Evolutionary conservation across 2,329 filamentous ascomycete genomes (phyloP), one percentile per base, ranked within the genome.

Genomic region (Trichoderma koningiopsis): DNA sequence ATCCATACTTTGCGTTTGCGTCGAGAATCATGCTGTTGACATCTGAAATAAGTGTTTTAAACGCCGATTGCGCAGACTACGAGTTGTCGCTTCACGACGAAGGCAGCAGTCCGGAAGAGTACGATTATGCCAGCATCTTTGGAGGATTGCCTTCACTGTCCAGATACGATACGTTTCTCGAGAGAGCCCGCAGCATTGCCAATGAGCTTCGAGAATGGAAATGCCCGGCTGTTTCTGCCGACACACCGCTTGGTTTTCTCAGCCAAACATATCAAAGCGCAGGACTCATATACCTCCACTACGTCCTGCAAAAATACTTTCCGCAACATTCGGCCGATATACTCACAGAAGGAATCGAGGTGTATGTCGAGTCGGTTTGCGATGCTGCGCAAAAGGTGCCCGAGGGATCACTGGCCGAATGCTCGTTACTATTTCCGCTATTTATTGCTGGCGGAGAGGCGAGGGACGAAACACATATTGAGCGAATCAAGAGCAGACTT

Each of bases 251-350:
- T 16, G 61, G 33, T 19, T 43, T 29, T 33, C 61, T 64, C 35
- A 56, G 49, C 24, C 49, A 64, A 33, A 56, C 61, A 31, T 64
- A 64, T 33, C 24, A 52, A 43, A 64, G 61, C n/a, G 61, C 61
- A n/a, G 24, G 49, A 14, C 61, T 56, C 1, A 64, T 64, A 64
- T 56, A 64, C 61, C 49, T 64, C 16, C 22, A 64, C 22, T 35
- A 47, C 22, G 49, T 64, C 22, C 16, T 64, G 13, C 52, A 52
- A 19, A 47, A 56, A 31, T 40, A 56, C 8, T 56, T 56, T 24
- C 35, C 49, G 16, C 49, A 56, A 19, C 49, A 35, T 16, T 52
- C 52, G 11, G 19, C 11, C 16, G 52, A 64, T 47, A 64, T 64
- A 11, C 35, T 64, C 7, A 33, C 49, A 56, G 49, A 64, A 22